Evolutionary conservation across 305 asterid species (phyloP), one percentile per base, ranked within the genome.

Genomic region (Petunia hybrid): DNA sequence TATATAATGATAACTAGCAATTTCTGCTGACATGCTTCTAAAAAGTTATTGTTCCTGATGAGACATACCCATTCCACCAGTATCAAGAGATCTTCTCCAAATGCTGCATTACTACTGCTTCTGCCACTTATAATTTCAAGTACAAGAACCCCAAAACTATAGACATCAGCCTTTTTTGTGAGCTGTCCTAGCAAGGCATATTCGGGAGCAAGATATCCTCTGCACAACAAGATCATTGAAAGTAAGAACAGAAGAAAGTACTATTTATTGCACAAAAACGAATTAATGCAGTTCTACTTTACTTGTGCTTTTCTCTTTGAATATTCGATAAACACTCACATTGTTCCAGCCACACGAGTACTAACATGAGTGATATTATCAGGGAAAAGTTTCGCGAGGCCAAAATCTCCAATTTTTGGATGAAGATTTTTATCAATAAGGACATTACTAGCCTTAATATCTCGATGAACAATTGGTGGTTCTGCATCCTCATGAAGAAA

Each of bases 121-220:
- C 83, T 85, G 65, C 97, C 97, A 77, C 97, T 94, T 38, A 93
- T 76, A 38, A 91, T 83, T 86, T 94, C 98, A 36, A 94, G 97
- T 57, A 93, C 31, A 39, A 94, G 94, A 78, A 94, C 95, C 56
- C 98, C 98, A 36, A 94, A 93, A 78, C 98, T 94, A 56, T 94
- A 94, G 2, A 94, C 94, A 56, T 94, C 98, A 0, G 94, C 98
- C 87, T 94, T 94, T 89, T 91, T 91, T 0, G 97, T 91, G 48
- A 94, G 96, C 77, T 94, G 93, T 46, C 93, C 95, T 81, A 88
- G 67, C 86, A 86, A 46, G 4, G 98, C 98, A 51, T 94, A 94
- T 61, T 94, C 98, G 8, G 98, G 98, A 73, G 98, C 97, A 14
- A 93, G 89, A 85, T 93, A 94, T 76, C 98, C 98, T 79, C 97